Percentiles rank a stretch among this genome's conserved stretches.
Evolutionary conservation across 1,139 yeast species (phyloP).

Genomic region (Pichiaceae sp.): DNA sequence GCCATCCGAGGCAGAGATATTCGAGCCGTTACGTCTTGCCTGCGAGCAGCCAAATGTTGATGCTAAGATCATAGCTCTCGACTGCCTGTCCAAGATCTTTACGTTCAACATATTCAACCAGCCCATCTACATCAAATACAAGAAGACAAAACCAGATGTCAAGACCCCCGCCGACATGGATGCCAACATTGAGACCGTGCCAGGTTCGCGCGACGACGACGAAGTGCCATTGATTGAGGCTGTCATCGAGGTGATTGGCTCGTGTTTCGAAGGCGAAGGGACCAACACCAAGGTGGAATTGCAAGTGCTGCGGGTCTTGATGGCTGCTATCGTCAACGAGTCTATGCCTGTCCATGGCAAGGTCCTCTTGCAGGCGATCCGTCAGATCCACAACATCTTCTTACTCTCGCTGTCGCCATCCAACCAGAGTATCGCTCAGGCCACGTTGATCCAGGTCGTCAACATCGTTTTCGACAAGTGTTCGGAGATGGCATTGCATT

Average conservation of each 20-base stretch:
- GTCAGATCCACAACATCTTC: slow-evolving; percentile 90
- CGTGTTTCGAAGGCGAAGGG: slow-evolving; percentile 85
- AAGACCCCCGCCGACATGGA: slow-evolving; percentile 29
- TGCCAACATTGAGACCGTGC: slow-evolving; percentile 26
- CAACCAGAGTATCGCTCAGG: slow-evolving; percentile 94
- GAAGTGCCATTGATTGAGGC: slow-evolving; percentile 64
- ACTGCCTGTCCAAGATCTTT: slow-evolving; percentile 58
- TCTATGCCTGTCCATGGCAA: slow-evolving; percentile 88
- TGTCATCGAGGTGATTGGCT: slow-evolving; percentile 77
- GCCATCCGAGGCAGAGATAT: slow-evolving; percentile 30
- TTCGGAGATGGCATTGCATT: slow-evolving; percentile 18
- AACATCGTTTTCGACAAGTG: slow-evolving; percentile 79
- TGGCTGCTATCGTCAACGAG: slow-evolving; percentile 76
- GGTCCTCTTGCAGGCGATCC: slow-evolving; percentile 76
- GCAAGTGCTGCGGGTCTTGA: slow-evolving; percentile 85
- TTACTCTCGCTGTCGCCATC: slow-evolving; percentile 72
- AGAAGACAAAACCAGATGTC: slow-evolving; percentile 11
- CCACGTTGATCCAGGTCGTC: slow-evolving; percentile 85
- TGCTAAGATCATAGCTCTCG: slow-evolving; percentile 49
- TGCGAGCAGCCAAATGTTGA: slow-evolving; percentile 45
- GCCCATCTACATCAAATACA: slow-evolving; percentile 29
- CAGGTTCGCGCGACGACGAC: slow-evolving; percentile 24
- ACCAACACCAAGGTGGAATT: slow-evolving; percentile 84
- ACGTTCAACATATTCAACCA: slow-evolving; percentile 55
- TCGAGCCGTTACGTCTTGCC: slow-evolving; percentile 56